Base-by-base conservation (phyloP, 257 asterid species). In the Solanum bulbocastanum region DNA sequence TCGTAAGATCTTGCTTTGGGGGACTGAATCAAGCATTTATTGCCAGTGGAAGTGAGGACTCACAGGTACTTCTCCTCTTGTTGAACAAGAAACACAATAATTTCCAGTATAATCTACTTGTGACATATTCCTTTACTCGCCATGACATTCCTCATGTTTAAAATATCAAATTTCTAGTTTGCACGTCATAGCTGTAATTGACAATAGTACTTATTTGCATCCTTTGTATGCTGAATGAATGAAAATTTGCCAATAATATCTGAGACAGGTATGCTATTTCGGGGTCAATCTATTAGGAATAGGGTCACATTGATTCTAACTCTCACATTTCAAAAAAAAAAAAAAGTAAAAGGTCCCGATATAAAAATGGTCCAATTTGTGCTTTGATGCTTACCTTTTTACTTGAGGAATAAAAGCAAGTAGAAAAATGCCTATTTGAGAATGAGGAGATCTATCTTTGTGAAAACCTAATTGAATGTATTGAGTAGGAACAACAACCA, bases 11-110 rank as follows among this genome's bases (percentile, higher is more conserved):
- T 23, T 97, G 99, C 89, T 94, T 97, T 60, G 99, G 99, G 83
- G 99, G 99, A 86, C 86, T 92, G 44, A 95, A 93, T 22, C 96
- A 96, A 90, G 93, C 96, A 78, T 97, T 97, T 83, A 89, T 97
- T 73, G 98, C 98, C 79, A 96, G 99, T 81, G 99, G 99, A 81
- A 97, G 99, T 27, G 99, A 97, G 92, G 98, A 97, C 92, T 95
- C 99, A 42, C 96, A 91, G 98, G 99, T 97, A 91, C 23, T 56
- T 56, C 10, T 76, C 78, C 81, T 69, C 86, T 44, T 85, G 76
- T 25, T 66, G 20, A 87, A 89, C 73, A 87, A 66, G 25, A 35
- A 52, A 49, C 32, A 83, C 16, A 79, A 46, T 27, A 12, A 46
- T 49, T 27, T 27, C 76, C 62, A 25, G 37, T 44, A 79, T 42